Base-by-base conservation (phyloP, 352 stramenopile genomes). In the Pythium chondricola region DNA sequence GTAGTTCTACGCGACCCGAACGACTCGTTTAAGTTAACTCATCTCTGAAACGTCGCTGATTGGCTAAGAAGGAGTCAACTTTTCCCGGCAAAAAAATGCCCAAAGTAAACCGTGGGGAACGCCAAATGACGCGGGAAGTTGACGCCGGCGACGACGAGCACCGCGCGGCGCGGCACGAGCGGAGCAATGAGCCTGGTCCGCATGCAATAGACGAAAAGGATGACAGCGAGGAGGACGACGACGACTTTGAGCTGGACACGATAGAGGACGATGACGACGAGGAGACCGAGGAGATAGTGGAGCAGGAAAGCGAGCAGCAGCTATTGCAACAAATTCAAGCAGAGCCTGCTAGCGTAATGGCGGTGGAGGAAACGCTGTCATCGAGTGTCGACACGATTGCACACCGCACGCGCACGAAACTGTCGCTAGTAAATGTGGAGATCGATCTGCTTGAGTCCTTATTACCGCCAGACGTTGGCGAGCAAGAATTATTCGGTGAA, bases 381-480 rank as follows among this genome's bases (percentile, higher is more conserved):
- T 13, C 8, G 13, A 8, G 13, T 26, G 41, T 38, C 20, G 69
- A 83, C 53, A 86, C 70, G 17, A 91, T 91, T 53, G 76, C 80
- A 10, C 43, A 53, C 16, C 74, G 80, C 43, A 91, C 80, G 26
- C 76, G 80, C 54, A 91, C 80, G 20, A 77, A 88, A 37, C 56
- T 86, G 16, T 91, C 80, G 43, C 72, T 91, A 27, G 74, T 85
- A 43, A 65, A 88, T 48, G 80, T 91, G 8, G 63, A 69, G 14
- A 81, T 91, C 43, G 76, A 87, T 54, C 69, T 63, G 43, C 66
- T 91, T 18, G 80, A 91, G 57, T 71, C 74, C 18, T 69, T 65
- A 13, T 51, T 91, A 10, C 67, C 71, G 4, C 50, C 50, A 3
- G 57, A 60, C 30, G 39, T 41, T n/a, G 27, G 41, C 4, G 68